A percentile compares a stretch with the other conserved stretches of the same genome.
Conservation (phyloP, 345 rosid species). For the Murraya koenigii region DNA sequence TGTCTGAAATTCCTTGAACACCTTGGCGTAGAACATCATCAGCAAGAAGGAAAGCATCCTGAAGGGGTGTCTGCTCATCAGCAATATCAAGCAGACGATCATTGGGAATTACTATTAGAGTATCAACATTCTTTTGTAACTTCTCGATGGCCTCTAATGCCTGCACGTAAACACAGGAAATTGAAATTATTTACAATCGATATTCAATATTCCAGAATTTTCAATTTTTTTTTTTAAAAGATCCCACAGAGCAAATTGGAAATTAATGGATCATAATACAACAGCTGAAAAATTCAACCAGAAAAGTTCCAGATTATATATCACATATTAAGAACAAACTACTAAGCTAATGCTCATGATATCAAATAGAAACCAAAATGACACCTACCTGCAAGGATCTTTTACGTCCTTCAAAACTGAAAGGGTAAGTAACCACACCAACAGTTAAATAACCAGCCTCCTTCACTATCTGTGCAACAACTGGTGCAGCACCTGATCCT, state of each 20-base stretch:
- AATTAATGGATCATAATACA: neutral
- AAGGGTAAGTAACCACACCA: constrained; percentile 97
- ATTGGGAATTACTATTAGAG: constrained; percentile 95
- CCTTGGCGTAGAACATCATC: constrained; percentile 98
- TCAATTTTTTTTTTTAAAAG: no score
- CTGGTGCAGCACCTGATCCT: constrained; percentile 99
- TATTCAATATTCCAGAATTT: neutral
- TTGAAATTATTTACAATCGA: neutral
- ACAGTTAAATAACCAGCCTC: constrained; percentile 96
- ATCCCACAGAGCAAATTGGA: neutral
- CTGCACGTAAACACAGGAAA: constrained; percentile 35
- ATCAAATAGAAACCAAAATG: neutral
- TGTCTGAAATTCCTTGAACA: constrained; percentile 99
- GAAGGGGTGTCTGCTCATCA: constrained; percentile 96
- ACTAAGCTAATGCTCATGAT: neutral
- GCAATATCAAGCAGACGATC: constrained; percentile 95
- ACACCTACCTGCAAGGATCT: constrained; percentile 76
- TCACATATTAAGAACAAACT: neutral
- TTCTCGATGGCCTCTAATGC: constrained; percentile 96
- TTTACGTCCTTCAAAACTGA: constrained; percentile 98
- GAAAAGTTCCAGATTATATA: neutral
- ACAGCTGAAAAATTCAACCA: neutral
- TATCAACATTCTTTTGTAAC: constrained; percentile 91
- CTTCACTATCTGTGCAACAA: constrained; percentile 85
- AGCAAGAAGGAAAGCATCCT: constrained; percentile 98